phyloP scores from a whole-genome alignment of 2,329 filamentous ascomycete species.

The Clonostachys byssicola region DNA sequence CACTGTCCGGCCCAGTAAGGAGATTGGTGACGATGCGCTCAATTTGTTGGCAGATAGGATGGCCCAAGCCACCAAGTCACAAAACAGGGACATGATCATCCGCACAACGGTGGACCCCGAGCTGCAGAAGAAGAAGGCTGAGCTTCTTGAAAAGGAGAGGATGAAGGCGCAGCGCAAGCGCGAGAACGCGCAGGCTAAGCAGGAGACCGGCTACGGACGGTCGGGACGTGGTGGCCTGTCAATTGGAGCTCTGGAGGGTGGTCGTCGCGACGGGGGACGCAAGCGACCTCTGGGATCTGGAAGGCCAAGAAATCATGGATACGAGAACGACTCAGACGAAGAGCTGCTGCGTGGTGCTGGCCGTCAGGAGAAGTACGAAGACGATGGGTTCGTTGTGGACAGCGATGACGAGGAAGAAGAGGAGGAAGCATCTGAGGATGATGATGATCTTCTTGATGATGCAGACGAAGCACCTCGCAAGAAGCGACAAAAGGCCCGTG shows the following conservation, averaged over 20 bases:
- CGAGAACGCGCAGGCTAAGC: slow-evolving; percentile 63
- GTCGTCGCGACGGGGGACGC: slow-evolving; percentile 42
- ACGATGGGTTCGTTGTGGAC: slow-evolving; percentile 73
- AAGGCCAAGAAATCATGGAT: slow-evolving; percentile 48
- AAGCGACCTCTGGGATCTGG: slow-evolving; percentile 47
- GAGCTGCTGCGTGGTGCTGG: slow-evolving; percentile 58
- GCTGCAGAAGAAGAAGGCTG: slow-evolving; percentile 68
- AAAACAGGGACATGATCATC: slow-evolving; percentile 62
- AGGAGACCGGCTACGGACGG: slow-evolving; percentile 51
- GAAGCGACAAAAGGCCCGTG: slow-evolving; percentile 48
- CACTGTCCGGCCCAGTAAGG: slow-evolving; percentile 62
- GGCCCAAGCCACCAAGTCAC: slow-evolving; percentile 55
- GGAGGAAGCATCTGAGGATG: slow-evolving; percentile 51
- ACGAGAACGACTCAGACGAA: slow-evolving; percentile 75
- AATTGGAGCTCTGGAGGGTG: slow-evolving; percentile 65
- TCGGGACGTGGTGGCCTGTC: slow-evolving; percentile 56
- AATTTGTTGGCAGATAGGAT: slow-evolving; percentile 64
- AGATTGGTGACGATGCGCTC: slow-evolving; percentile 67
- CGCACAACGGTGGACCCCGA: slow-evolving; percentile 71
- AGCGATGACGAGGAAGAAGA: slow-evolving; percentile 69
- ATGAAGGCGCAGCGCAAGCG: slow-evolving; percentile 61
- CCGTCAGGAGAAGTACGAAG: slow-evolving; percentile 73
- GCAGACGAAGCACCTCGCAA: slow-evolving; percentile 43
- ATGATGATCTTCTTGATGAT: slow-evolving; percentile 50
- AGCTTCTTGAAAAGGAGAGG: slow-evolving; percentile 70